Conservation (phyloP, 192 early-diverging fungal species). For the Allomyces macrogynus region DNA sequence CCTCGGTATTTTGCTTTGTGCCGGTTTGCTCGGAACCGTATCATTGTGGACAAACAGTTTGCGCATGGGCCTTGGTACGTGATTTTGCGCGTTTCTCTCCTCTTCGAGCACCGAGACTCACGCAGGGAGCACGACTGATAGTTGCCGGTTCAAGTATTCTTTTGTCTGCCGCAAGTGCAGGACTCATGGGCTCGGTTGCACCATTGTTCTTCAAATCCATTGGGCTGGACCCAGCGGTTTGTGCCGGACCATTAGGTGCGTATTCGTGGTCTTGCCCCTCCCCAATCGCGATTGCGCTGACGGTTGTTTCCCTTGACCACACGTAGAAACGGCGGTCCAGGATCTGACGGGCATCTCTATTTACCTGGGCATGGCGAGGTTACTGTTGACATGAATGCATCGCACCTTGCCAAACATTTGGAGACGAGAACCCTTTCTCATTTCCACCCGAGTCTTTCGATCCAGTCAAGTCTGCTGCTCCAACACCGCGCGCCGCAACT, state of each 20-base stretch:
- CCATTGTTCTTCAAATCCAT: background rate
- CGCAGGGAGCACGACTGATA: background rate
- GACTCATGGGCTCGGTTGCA: background rate
- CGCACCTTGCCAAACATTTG: too few species aligned
- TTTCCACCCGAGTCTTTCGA: too few species aligned
- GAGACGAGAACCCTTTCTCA: too few species aligned
- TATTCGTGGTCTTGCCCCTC: background rate
- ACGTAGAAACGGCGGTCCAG: background rate
- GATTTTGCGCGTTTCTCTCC: background rate
- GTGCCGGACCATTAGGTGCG: background rate
- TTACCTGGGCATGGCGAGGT: background rate
- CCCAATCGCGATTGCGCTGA: background rate
- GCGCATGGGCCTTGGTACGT: background rate
- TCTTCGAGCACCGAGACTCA: background rate
- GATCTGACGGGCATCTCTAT: background rate
- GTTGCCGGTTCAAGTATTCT: background rate
- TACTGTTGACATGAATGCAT: background rate
- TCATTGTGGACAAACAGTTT: background rate
- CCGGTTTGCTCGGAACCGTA: background rate
- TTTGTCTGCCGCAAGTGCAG: background rate
- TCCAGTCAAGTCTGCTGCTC: too few species aligned
- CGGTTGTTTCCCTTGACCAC: background rate
- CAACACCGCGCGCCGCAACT: too few species aligned
- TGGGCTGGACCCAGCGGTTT: background rate
- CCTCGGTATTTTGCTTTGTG: background rate